A percentile compares a stretch with the other conserved stretches of the same genome.
phyloP scores from a whole-genome alignment of 306 rosid genomes.

The Citrullus colocynthis region DNA sequence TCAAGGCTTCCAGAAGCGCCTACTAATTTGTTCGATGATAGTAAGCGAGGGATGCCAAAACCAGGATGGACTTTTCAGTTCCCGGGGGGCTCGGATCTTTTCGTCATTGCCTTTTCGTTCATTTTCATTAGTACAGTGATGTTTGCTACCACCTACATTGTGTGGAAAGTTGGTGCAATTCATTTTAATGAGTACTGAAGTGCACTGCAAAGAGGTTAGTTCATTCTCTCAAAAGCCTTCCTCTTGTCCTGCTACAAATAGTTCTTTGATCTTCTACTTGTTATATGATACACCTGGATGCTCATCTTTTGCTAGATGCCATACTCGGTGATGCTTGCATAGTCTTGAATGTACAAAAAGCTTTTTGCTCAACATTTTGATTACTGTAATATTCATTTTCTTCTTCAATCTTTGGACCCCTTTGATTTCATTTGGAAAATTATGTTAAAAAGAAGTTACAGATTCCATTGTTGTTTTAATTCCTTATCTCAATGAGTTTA shows the following conservation, averaged over 20 bases:
- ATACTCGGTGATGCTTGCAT: not conserved
- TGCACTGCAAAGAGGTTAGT: constrained; percentile 4
- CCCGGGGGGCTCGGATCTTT: constrained; percentile 70
- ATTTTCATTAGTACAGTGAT: constrained; percentile 74
- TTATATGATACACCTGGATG: not conserved
- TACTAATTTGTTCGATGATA: constrained; percentile 66
- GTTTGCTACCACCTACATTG: constrained; percentile 88
- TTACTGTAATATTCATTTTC: not conserved
- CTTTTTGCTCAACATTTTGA: not conserved
- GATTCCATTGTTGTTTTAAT: not conserved
- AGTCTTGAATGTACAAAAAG: not conserved
- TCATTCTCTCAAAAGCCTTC: not conserved
- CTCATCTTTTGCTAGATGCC: not conserved
- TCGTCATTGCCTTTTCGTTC: constrained; percentile 50
- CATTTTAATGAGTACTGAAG: constrained; percentile 80
- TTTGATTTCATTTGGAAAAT: not conserved
- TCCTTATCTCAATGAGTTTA: too few species aligned
- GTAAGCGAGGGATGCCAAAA: constrained; percentile 72
- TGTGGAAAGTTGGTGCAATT: constrained; percentile 96
- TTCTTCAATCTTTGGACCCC: not conserved
- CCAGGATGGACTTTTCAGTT: constrained; percentile 56
- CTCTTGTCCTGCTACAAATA: not conserved
- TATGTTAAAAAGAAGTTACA: too few species aligned
- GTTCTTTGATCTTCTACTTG: not conserved
- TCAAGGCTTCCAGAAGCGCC: constrained; percentile 94